A percentile compares a stretch with the other conserved stretches of the same genome.
Conservation (phyloP, 2,329 filamentous ascomycete genomes). For the Ambrosiella xylebori region DNA sequence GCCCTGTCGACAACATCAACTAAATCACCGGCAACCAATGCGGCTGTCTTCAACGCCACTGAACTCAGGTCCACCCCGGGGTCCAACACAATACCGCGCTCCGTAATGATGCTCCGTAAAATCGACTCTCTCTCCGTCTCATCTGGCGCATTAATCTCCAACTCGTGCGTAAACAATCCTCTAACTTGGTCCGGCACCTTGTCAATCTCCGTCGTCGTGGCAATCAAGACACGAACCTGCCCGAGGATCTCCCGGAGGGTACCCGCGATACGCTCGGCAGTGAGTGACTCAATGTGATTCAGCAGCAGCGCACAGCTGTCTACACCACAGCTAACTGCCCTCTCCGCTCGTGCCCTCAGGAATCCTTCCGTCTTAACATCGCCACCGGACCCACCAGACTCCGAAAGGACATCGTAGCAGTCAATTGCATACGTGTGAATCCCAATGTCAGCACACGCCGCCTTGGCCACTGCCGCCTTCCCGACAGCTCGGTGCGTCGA, state of each 20-base stretch:
- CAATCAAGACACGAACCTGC: slow-evolving; percentile 69
- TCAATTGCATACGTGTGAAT: slow-evolving; percentile 80
- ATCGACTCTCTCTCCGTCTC: slow-evolving; percentile 85
- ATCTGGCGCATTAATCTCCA: slow-evolving; percentile 85
- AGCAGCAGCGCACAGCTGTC: slow-evolving; percentile 74
- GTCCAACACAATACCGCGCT: slow-evolving; percentile 59
- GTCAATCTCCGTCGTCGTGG: slow-evolving; percentile 88
- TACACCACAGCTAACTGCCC: slow-evolving; percentile 73
- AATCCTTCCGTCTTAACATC: slow-evolving; percentile 92
- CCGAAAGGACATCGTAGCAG: slow-evolving; percentile 85
- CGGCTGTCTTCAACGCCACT: slow-evolving; percentile 87
- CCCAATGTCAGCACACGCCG: slow-evolving; percentile 74
- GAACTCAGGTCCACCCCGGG: slow-evolving; percentile 68
- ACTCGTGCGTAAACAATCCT: slow-evolving; percentile 83
- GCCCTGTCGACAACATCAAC: slow-evolving; percentile 90
- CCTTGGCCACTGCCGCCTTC: slow-evolving; percentile 61
- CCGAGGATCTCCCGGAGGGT: slow-evolving; percentile 69
- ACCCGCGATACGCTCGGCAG: slow-evolving; percentile 74
- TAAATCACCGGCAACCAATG: slow-evolving; percentile 82
- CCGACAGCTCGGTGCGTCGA: slow-evolving; percentile 90
- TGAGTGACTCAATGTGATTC: slow-evolving; percentile 77
- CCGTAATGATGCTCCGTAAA: slow-evolving; percentile 58
- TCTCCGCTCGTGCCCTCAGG: slow-evolving; percentile 69
- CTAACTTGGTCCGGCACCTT: slow-evolving; percentile 83
- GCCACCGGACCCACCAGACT: slow-evolving; percentile 39